Evolutionary conservation across 352 stramenopile species (phyloP), one percentile per base, ranked within the genome.

Genomic region (Blastocystis sp.): DNA sequence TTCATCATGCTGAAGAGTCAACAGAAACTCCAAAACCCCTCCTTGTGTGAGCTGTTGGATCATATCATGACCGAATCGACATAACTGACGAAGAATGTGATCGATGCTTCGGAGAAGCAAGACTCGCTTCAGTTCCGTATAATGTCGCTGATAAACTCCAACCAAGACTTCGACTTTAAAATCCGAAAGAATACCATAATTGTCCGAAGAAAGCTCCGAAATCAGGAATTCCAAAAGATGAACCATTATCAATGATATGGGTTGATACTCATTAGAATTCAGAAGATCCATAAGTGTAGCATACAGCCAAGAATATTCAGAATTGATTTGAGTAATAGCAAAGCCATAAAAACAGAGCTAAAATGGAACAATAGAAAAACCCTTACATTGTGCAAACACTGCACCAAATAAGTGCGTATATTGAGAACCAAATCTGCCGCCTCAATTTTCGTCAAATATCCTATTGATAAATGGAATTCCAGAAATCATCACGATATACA

Each of bases 371-470:
- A 48, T 1, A 44, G 2, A 15, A 51, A 15, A 2, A 53, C 9
- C 1, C 15, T 30, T 24, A 84, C 73, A 44, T 84, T 84, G 27
- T 66, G 53, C 19, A 84, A 37, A 35, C 27, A 53, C 7, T 37
- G 27, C 6, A 84, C 19, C 24, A 84, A 48, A 44, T 84, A 30
- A 0, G 33, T 84, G 17, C 30, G 73, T 4, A 66, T 30, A 37
- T 68, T 58, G 22, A 68, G 53, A 11, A 84, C 48, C 1, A 84
- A 35, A 35, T 84, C 73, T 1, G 27, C 3, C 22, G 54, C 73
- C 22, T 84, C 56, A 19, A 68, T 11, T 35, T 84, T 84, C 0
- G 22, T 53, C 19, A 84, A 30, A 27, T 84, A 68, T 42, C 59
- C 73, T 84, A 53, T 27, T 17, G 0, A 37, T 81, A 11, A n/a